Conservation (phyloP, 177 flowering plant genomes). For the Tripterygium wilfordii region DNA sequence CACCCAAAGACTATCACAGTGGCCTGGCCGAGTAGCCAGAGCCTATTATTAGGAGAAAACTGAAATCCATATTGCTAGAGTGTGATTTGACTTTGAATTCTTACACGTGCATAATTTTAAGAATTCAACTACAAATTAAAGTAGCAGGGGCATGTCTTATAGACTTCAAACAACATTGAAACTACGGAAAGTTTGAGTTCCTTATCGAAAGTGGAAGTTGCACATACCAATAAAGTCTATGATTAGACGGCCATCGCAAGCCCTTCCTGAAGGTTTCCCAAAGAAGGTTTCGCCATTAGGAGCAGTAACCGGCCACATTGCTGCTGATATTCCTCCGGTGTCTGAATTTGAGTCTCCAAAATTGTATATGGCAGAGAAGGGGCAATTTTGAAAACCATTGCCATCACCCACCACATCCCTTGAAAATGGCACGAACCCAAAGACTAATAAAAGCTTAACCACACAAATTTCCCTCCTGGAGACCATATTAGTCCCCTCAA, state of each 20-base stretch:
- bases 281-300: constrained; percentile 43
- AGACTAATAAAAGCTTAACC: constrained; percentile 2
- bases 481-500: constrained; percentile 3
- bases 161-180: too few relatives aligned
- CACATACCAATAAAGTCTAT: constrained; percentile 42
- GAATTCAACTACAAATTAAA: too few relatives aligned
- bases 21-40: too few relatives aligned
- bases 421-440: neutral
- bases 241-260: constrained; percentile 45
- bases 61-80: too few relatives aligned
- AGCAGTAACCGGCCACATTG: constrained; percentile 12
- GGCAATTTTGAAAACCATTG: constrained; percentile 10
- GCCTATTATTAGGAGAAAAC: too few relatives aligned
- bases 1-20: too few relatives aligned
- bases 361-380: constrained; percentile 37
- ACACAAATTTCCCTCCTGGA: neutral
- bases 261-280: constrained; percentile 32
- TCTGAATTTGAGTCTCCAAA: constrained; percentile 57
- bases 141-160: too few relatives aligned
- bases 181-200: too few relatives aligned
- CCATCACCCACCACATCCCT: neutral
- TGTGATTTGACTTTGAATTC: too few relatives aligned
- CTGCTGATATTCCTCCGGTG: constrained; percentile 39
- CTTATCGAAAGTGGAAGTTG: too few relatives aligned
- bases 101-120: too few relatives aligned